Evolutionary conservation across 768 basidiomycete genomes (phyloP).

Genomic region (Leucosporidium yakuticum): DNA sequence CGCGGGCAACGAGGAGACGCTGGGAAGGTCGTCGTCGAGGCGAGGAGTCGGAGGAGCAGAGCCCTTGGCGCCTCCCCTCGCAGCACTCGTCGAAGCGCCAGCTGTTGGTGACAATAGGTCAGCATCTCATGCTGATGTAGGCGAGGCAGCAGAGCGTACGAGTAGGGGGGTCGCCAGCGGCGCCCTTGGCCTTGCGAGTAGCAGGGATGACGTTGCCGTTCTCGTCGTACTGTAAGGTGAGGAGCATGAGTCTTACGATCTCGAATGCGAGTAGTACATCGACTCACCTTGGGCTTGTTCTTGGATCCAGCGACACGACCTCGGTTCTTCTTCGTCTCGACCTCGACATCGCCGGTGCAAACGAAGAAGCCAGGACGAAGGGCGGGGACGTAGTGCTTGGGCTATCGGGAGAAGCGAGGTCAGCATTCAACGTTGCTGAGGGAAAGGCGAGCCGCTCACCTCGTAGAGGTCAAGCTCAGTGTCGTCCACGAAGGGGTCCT

Average conservation of each 20-base stretch:
- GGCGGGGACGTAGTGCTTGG: slow-evolving; percentile 83
- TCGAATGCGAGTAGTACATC: not conserved
- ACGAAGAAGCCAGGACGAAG: slow-evolving; percentile 64
- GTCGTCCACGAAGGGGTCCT: slow-evolving; percentile 96
- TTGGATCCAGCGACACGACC: slow-evolving; percentile 24
- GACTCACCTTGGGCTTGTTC: slow-evolving; percentile 26
- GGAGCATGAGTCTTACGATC: no score
- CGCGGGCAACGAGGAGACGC: not conserved
- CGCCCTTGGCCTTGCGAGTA: slow-evolving; percentile 4
- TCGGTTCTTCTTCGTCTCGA: not conserved
- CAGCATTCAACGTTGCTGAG: not conserved
- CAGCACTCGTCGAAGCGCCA: no score
- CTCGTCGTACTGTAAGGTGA: slow-evolving; percentile 12
- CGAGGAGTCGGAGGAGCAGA: not conserved
- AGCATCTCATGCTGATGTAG: no score
- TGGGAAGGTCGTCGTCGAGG: not conserved
- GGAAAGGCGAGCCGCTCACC: slow-evolving; percentile 3
- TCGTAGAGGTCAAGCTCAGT: slow-evolving; percentile 86
- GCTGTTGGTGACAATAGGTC: no score
- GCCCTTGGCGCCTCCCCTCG: not conserved
- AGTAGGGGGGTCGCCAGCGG: not conserved
- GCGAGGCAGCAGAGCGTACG: no score
- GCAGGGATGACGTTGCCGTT: slow-evolving; percentile 19
- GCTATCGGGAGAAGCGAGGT: slow-evolving; percentile 35
- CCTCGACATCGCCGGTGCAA: slow-evolving; percentile 22